phyloP scores from a whole-genome alignment of 176 grass and related monocot species.

The Aegilops speltoides region DNA sequence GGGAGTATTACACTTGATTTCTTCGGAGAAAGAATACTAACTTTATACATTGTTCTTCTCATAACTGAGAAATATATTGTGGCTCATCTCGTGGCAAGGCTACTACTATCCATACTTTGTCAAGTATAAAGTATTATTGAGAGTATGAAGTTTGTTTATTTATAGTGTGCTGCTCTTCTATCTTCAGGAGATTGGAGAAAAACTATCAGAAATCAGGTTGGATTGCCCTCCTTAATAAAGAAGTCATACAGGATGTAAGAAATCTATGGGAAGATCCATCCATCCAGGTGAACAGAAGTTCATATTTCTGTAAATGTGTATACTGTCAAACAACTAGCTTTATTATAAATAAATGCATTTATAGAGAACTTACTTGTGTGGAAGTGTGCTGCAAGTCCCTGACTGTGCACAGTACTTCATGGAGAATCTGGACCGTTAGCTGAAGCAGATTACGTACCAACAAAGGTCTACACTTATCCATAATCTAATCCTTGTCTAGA shows the following conservation, averaged over 20 bases:
- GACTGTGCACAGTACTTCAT: too few species aligned
- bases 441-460: too few species aligned
- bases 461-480: too few species aligned
- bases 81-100: too few species aligned
- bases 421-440: too few species aligned
- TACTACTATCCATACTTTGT: too few species aligned
- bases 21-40: background rate
- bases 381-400: slow-evolving; percentile 90
- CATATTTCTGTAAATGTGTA: background rate
- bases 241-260: slow-evolving; percentile 57
- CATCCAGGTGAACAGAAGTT: slow-evolving; percentile 68
- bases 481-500: too few species aligned
- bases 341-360: slow-evolving; percentile 17
- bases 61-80: too few species aligned
- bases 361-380: slow-evolving; percentile 79
- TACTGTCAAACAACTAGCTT: background rate
- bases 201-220: slow-evolving; percentile 73
- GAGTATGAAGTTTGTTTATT: background rate
- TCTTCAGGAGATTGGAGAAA: slow-evolving; percentile 75
- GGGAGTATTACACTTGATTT: background rate
- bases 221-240: slow-evolving; percentile 75
- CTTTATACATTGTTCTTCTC: background rate
- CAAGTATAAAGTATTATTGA: background rate
- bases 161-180: background rate
- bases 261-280: slow-evolving; percentile 84